Conservation (phyloP, 441 rosid genomes). For the Aleurites moluccanus region DNA sequence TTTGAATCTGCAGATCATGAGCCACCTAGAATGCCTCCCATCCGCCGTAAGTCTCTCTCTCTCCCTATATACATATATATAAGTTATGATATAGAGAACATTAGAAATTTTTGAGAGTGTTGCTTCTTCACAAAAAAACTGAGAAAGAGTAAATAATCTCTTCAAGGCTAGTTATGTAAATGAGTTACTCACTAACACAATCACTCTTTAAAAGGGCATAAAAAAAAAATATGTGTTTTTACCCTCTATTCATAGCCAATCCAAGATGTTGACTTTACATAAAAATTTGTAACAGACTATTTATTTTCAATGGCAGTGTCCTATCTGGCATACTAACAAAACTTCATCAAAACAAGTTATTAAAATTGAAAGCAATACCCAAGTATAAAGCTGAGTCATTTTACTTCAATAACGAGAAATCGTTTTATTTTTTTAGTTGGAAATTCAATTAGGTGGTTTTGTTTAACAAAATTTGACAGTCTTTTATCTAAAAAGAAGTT, state of each 20-base stretch:
- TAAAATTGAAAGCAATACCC: background rate
- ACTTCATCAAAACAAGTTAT: background rate
- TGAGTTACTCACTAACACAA: background rate
- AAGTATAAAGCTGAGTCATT: too few species aligned
- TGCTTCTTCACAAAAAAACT: background rate
- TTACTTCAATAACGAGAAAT: too few species aligned
- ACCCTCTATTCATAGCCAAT: constrained; percentile 19
- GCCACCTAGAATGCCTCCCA: constrained; percentile 67
- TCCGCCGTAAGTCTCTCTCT: constrained; percentile 58
- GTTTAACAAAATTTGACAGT: too few species aligned
- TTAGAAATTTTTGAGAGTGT: background rate
- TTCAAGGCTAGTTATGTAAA: background rate
- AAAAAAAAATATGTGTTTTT: background rate
- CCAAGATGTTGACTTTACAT: constrained; percentile 42
- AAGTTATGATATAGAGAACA: background rate
- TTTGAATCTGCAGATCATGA: constrained; percentile 52
- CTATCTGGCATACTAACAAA: constrained; percentile 13
- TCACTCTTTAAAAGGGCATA: background rate
- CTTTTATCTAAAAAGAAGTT: too few species aligned
- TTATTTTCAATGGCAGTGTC: constrained; percentile 23
- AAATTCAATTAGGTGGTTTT: too few species aligned
- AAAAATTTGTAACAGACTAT: constrained; percentile 23
- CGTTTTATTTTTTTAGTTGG: too few species aligned
- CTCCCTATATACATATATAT: background rate
- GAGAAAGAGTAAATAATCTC: background rate